Percentiles rank a stretch among this genome's conserved stretches.
phyloP scores from a whole-genome alignment of 352 stramenopile genomes.

The Pythium scleroteichum region DNA sequence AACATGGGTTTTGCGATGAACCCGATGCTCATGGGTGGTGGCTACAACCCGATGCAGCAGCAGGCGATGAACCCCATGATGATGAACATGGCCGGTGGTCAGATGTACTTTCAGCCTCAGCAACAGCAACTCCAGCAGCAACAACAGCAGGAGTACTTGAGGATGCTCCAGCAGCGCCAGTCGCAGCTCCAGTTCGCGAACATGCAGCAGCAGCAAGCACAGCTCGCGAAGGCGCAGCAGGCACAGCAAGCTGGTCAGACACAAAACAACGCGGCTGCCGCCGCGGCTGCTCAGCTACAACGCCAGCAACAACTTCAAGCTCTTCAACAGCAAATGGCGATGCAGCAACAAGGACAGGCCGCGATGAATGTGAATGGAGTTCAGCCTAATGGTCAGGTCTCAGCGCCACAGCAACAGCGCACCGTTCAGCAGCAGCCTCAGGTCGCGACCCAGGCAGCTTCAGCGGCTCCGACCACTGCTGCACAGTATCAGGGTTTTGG shows the following conservation, averaged over 20 bases:
- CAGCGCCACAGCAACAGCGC: conserved; percentile 5
- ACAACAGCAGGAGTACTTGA: conserved; percentile 83
- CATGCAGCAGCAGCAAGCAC: conserved; percentile 25
- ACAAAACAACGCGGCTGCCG: conserved; percentile 17
- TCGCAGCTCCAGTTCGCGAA: conserved; percentile 38
- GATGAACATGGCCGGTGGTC: conserved; percentile 54
- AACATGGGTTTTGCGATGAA: conserved; percentile 65
- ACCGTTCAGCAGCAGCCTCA: conserved; percentile 16
- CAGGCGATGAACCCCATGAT: conserved; percentile 53
- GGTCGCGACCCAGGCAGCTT: conserved; percentile 1
- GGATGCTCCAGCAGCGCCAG: conserved; percentile 53
- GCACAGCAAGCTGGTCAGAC: conserved; percentile 15
- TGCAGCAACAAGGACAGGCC: conserved; percentile 14
- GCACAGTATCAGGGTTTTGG: conserved; percentile 12
- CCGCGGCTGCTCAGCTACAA: conserved; percentile 21
- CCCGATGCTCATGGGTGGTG: conserved; percentile 65
- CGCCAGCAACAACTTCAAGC: conserved; percentile 32
- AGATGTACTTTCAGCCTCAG: conserved; percentile 63
- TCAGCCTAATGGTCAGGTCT: conserved; percentile 14
- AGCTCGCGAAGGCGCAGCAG: conserved; percentile 23
- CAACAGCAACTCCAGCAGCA: conserved; percentile 48
- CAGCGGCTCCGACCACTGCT: not conserved
- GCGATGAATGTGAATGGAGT: conserved; percentile 8
- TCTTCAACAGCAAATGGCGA: conserved; percentile 37
- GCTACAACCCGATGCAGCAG: conserved; percentile 62